Evolutionary conservation across 2,329 filamentous ascomycete species (phyloP), one percentile per base, ranked within the genome.

Genomic region (Alternaria longipes): DNA sequence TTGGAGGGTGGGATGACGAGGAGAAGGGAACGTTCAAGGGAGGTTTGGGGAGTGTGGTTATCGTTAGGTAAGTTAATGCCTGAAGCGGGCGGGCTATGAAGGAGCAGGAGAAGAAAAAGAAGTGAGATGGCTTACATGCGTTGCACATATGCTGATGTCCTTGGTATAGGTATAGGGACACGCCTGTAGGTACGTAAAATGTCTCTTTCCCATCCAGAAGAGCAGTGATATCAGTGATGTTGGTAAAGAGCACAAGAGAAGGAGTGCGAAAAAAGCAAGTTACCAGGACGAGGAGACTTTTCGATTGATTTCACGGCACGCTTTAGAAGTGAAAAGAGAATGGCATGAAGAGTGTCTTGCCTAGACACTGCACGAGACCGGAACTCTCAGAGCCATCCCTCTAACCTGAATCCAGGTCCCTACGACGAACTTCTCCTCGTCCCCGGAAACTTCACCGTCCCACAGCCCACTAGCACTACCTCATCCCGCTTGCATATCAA

Each of bases 391-490:
- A 28, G 6, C 2, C 24, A 55, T 18, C 8, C 8, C 18, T 47
- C 59, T 58, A 24, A 61, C 63, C 41, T 24, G 12, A 8, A 16
- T 14, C 22, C 24, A 77, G 73, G 73, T 8, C 55, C 72, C 2
- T 78, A 77, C 49, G 74, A 77, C 54, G 74, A 78, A 56, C 65
- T 78, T 49, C 64, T 75, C 12, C 50, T 78, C 51, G 63, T 76
- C 8, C 74, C 74, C 2, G 74, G 74, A 18, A 72, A 60, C 60
- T 77, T 75, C 62, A 67, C 56, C 32, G 65, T 74, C 42, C 73
- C 70, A 2, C 55, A 60, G 24, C 63, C 68, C 1, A n/a, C 64
- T 5, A 6, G 22, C 11, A 36, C 14, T n/a, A 26, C 41, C 34
- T 38, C 18, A 22, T 36, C 11, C 55, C 63, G 8, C 32, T 16